Evolutionary conservation across 2,329 filamentous ascomycete genomes (phyloP).

Genomic region (Rhynchosporium graminicola): DNA sequence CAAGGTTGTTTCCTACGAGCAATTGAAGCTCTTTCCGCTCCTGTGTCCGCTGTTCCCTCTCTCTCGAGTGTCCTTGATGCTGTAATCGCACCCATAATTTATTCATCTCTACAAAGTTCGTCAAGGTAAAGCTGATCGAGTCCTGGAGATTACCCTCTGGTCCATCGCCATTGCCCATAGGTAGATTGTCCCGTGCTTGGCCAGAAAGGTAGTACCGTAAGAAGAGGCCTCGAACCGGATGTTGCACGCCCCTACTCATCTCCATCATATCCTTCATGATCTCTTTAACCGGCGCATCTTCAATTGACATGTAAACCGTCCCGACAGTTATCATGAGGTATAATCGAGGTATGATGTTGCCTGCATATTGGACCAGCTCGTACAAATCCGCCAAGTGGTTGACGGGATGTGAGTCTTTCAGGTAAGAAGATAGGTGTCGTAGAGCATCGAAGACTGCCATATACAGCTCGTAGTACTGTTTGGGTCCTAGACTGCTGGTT

Average conservation of each 20-base stretch:
- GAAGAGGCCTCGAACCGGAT: conserved; percentile 93
- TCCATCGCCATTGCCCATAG: conserved; percentile 79
- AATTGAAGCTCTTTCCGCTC: conserved; percentile 95
- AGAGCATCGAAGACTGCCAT: conserved; percentile 99
- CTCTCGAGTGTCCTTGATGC: conserved; percentile 94
- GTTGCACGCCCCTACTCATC: conserved; percentile 97
- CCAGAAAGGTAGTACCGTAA: conserved; percentile 94
- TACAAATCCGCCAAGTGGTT: conserved; percentile 98
- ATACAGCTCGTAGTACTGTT: conserved; percentile 99
- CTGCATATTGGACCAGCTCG: conserved; percentile 96
- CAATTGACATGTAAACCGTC: conserved; percentile 98
- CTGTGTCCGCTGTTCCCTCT: conserved; percentile 88
- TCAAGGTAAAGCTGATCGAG: conserved; percentile 96
- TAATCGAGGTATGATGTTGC: conserved; percentile 92
- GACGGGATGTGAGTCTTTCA: conserved; percentile 94
- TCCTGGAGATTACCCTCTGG: conserved; percentile 95
- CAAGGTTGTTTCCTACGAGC: conserved; percentile 93
- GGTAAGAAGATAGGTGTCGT: conserved; percentile 92
- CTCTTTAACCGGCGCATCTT: conserved; percentile 97
- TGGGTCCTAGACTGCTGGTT: conserved; percentile 94
- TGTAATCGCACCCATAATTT: conserved; percentile 98
- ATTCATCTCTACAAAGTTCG: conserved; percentile 99
- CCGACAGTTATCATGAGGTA: conserved; percentile 99
- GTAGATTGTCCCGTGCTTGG: conserved; percentile 87
- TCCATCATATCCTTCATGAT: conserved; percentile 99